These are phyloP conservation scores for Pseudopithomyces maydicus DNA, from an alignment of 2,329 filamentous ascomycete genomes.

Conservation along the genomic window DNA sequence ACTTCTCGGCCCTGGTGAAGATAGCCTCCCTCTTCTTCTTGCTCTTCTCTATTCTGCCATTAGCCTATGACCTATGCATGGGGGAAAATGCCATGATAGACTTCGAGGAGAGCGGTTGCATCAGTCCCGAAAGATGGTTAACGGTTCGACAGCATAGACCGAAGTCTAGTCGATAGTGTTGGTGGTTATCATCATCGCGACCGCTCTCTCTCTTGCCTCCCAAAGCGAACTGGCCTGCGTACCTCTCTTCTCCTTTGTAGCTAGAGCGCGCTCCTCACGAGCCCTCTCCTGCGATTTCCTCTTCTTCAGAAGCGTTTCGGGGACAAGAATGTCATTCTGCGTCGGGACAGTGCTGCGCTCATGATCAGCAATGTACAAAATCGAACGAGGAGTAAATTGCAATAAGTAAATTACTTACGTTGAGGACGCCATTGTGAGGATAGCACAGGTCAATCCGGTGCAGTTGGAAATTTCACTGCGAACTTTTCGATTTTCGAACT, in stretches of 20 bases:
- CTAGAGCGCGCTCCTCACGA: constrained; percentile 82
- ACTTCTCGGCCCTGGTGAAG: constrained; percentile 99
- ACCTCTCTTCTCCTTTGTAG: constrained; percentile 90
- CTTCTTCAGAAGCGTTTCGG: constrained; percentile 99
- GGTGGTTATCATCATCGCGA: constrained; percentile 85
- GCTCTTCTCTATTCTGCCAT: constrained; percentile 71
- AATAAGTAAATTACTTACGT: constrained; percentile 58
- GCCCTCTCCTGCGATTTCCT: constrained; percentile 99
- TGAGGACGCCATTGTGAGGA: constrained; percentile 50
- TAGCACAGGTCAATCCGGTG: constrained; percentile 48
- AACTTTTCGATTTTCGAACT: constrained; percentile 14
- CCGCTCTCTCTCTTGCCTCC: constrained; percentile 30
- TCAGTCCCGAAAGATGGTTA: constrained; percentile 99
- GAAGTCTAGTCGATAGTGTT: constrained; percentile 86
- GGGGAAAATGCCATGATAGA: constrained; percentile 4
- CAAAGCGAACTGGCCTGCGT: constrained; percentile 51
- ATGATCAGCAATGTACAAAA: constrained; percentile 2
- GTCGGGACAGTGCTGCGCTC: constrained; percentile 81
- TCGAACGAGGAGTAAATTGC: background rate
- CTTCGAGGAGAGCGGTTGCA: constrained; percentile 34
- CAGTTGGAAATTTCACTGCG: constrained; percentile 10
- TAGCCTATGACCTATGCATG: constrained; percentile 28
- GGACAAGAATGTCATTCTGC: constrained; percentile 93
- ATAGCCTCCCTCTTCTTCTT: constrained; percentile 98
- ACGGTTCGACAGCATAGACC: constrained; percentile 97